These are phyloP conservation scores for Botrytis medusae DNA, from an alignment of 2,329 filamentous ascomycete species.

Conservation along the genomic window DNA sequence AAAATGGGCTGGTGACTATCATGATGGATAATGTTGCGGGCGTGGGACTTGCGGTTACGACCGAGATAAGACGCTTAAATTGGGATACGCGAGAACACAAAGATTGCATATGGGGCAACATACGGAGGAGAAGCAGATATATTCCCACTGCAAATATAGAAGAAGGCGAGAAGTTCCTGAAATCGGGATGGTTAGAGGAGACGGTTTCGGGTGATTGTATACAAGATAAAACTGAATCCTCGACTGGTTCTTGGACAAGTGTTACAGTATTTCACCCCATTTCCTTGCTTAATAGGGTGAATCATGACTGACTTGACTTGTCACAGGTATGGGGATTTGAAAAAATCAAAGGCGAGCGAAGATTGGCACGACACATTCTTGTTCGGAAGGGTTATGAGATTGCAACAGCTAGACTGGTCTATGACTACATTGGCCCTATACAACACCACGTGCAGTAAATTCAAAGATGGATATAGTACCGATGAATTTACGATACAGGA, in stretches of 20 bases:
- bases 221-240: neutral
- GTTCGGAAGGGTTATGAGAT: conserved; percentile 8
- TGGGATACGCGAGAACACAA: neutral
- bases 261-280: neutral
- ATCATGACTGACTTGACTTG: neutral
- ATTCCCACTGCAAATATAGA: neutral
- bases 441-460: neutral
- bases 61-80: neutral
- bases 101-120: neutral
- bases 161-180: neutral
- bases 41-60: neutral
- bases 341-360: neutral
- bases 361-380: neutral
- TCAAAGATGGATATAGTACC: neutral
- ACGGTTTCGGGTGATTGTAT: neutral
- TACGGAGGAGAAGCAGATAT: neutral
- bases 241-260: neutral
- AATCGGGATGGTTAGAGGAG: neutral
- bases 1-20: neutral
- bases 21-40: neutral
- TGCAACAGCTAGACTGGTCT: neutral
- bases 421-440: conserved; percentile 1
- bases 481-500: neutral
- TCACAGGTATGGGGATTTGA: conserved; percentile 5
- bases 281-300: neutral